phyloP scores from a whole-genome alignment of 1,284 basidiomycete genomes.

The Athelia psychrophila region DNA sequence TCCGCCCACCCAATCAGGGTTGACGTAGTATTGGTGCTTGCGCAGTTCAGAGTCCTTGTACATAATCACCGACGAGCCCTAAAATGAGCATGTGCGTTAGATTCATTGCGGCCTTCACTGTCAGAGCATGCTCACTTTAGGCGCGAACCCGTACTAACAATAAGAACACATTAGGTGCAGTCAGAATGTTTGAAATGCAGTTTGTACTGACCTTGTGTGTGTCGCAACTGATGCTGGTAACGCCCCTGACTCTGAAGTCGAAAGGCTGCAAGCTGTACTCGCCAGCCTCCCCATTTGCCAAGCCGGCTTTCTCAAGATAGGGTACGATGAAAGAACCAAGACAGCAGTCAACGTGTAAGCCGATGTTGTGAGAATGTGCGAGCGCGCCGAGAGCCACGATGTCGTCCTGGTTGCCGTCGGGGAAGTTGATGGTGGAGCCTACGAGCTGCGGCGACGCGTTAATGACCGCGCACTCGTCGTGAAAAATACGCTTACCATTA shows the following conservation, averaged over 20 bases:
- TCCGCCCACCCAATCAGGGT: slow-evolving; percentile 78
- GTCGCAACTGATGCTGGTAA: slow-evolving; percentile 90
- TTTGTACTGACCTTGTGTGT: slow-evolving; percentile 75
- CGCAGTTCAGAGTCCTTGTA: slow-evolving; percentile 76
- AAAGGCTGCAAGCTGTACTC: slow-evolving; percentile 61
- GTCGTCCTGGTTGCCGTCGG: slow-evolving; percentile 88
- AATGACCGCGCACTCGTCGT: too few relatives aligned
- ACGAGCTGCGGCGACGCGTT: slow-evolving; percentile 62
- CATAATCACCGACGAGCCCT: slow-evolving; percentile 96
- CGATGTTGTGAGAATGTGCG: slow-evolving; percentile 76
- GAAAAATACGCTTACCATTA: slow-evolving; percentile 61
- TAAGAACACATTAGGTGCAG: slow-evolving; percentile 5
- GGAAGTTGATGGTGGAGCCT: slow-evolving; percentile 90
- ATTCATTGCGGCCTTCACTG: slow-evolving; percentile 4
- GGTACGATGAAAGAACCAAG: slow-evolving; percentile 91
- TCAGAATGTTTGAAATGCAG: not conserved
- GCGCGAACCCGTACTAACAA: slow-evolving; percentile 74
- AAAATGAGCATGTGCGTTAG: not conserved
- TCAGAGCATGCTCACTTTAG: slow-evolving; percentile 54
- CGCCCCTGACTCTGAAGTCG: slow-evolving; percentile 88
- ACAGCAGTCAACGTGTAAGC: slow-evolving; percentile 93
- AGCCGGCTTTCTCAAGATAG: slow-evolving; percentile 68
- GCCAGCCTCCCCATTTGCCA: slow-evolving; percentile 49
- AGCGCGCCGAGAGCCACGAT: slow-evolving; percentile 80
- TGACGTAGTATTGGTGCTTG: slow-evolving; percentile 82